Evolutionary conservation across 1,284 basidiomycete genomes (phyloP).

Genomic region (Sphaerobolus stellatus): DNA sequence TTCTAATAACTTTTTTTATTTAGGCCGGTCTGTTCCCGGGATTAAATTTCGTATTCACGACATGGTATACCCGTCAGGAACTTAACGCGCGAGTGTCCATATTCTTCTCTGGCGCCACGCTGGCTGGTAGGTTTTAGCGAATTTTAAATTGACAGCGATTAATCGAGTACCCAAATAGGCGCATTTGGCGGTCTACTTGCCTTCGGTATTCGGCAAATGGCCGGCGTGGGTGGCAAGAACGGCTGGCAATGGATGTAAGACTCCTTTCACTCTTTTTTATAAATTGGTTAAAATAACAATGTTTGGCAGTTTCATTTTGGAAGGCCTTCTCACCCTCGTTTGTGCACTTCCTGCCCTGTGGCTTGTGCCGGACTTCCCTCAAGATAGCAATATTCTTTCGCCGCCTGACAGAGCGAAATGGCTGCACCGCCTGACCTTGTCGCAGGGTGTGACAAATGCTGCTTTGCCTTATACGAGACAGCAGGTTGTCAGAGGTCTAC

Average conservation of each 20-base stretch:
- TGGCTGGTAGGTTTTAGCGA: constrained; percentile 28
- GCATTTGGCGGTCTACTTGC: constrained; percentile 19
- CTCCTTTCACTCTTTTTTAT: background rate
- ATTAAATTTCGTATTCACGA: constrained; percentile 26
- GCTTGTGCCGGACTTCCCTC: constrained; percentile 28
- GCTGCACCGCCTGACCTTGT: constrained; percentile 19
- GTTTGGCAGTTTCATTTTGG: constrained; percentile 13
- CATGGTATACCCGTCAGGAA: constrained; percentile 23
- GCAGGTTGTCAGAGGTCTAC: constrained; percentile 22
- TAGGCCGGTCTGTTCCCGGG: constrained; percentile 24
- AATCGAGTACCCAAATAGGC: background rate
- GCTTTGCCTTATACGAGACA: constrained; percentile 20
- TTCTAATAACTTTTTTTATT: background rate
- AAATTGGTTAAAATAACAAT: background rate
- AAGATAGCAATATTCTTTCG: constrained; percentile 19
- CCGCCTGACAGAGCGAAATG: constrained; percentile 20
- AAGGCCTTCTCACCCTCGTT: constrained; percentile 24
- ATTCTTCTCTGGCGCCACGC: constrained; percentile 34
- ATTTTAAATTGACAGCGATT: background rate
- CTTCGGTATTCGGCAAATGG: constrained; percentile 33
- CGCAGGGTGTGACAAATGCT: constrained; percentile 27
- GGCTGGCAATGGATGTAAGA: constrained; percentile 41
- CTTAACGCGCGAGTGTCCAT: constrained; percentile 24
- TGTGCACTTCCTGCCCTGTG: constrained; percentile 23
- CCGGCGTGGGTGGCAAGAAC: constrained; percentile 37